Conservation (phyloP, 2,329 filamentous ascomycete species). For the Rhytidhysteron rufulum region DNA sequence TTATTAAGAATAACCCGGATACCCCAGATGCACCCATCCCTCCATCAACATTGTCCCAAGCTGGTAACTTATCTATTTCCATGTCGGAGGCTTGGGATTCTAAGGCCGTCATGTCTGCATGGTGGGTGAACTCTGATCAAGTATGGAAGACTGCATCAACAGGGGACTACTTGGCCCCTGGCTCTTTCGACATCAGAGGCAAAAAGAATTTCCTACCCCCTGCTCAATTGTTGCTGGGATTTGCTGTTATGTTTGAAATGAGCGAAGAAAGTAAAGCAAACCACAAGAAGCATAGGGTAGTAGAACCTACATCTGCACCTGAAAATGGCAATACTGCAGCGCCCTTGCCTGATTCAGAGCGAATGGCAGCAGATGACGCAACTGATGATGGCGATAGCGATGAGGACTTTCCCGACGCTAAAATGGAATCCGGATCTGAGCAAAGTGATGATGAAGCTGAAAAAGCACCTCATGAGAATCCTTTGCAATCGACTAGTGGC, state of each 20-base stretch:
- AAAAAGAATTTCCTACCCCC: slow-evolving; percentile 91
- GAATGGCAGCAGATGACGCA: slow-evolving; percentile 15
- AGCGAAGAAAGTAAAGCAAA: slow-evolving; percentile 81
- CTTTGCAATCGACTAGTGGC: slow-evolving; percentile 30
- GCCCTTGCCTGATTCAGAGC: slow-evolving; percentile 10
- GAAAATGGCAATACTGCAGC: slow-evolving; percentile 13
- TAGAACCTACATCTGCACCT: slow-evolving; percentile 27
- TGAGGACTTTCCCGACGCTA: slow-evolving; percentile 45
- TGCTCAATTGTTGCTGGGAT: slow-evolving; percentile 79
- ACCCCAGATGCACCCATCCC: slow-evolving; percentile 82
- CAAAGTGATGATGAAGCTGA: slow-evolving; percentile 35
- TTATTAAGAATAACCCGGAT: slow-evolving; percentile 82
- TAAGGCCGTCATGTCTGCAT: slow-evolving; percentile 92
- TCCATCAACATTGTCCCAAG: slow-evolving; percentile 85
- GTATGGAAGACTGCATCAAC: slow-evolving; percentile 79
- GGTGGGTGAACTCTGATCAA: slow-evolving; percentile 90
- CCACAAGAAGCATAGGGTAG: slow-evolving; percentile 70
- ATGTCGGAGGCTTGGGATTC: slow-evolving; percentile 92
- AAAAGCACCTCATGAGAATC: slow-evolving; percentile 30
- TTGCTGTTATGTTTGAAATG: slow-evolving; percentile 82
- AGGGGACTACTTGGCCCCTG: slow-evolving; percentile 75
- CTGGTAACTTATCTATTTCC: slow-evolving; percentile 78
- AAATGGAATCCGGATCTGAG: slow-evolving; percentile 30
- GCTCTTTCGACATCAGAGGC: slow-evolving; percentile 76
- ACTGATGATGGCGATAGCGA: slow-evolving; percentile 38